phyloP scores from a whole-genome alignment of 345 rosid species.

The Citropsis articulata region DNA sequence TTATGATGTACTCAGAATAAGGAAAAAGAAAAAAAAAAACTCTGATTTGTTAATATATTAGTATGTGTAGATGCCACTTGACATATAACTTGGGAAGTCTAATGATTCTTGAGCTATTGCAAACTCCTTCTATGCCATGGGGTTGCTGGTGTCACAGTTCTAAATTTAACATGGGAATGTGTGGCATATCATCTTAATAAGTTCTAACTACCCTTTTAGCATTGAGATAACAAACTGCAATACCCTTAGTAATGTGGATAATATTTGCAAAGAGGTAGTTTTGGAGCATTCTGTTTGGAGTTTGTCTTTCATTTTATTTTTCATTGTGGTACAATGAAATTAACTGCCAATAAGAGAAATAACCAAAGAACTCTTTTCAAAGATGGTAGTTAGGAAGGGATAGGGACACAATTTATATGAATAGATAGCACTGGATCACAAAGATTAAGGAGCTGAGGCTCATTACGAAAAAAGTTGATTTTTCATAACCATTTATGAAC shows the following conservation, averaged over 20 bases:
- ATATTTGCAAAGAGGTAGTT: not conserved
- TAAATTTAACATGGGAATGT: not conserved
- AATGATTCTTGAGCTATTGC: conserved; percentile 6
- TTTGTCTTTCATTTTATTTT: not conserved
- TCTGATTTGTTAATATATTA: not conserved
- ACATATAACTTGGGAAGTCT: not conserved
- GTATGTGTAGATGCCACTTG: not conserved
- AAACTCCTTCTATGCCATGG: not conserved
- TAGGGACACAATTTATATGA: not conserved
- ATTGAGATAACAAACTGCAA: not conserved
- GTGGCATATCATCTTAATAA: not conserved
- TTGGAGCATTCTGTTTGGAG: not conserved
- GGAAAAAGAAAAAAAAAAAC: not conserved
- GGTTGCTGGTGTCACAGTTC: not conserved
- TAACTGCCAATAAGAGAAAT: not conserved
- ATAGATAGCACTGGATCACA: not conserved
- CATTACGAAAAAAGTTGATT: not conserved
- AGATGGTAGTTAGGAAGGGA: not conserved
- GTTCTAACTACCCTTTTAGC: not conserved
- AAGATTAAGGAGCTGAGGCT: not conserved
- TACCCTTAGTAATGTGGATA: not conserved
- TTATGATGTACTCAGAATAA: not conserved
- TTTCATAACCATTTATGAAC: not conserved
- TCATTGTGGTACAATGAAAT: not conserved
- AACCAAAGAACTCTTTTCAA: not conserved